Evolutionary conservation across 2,329 filamentous ascomycete species (phyloP).

Genomic region (Colletotrichum sp.): DNA sequence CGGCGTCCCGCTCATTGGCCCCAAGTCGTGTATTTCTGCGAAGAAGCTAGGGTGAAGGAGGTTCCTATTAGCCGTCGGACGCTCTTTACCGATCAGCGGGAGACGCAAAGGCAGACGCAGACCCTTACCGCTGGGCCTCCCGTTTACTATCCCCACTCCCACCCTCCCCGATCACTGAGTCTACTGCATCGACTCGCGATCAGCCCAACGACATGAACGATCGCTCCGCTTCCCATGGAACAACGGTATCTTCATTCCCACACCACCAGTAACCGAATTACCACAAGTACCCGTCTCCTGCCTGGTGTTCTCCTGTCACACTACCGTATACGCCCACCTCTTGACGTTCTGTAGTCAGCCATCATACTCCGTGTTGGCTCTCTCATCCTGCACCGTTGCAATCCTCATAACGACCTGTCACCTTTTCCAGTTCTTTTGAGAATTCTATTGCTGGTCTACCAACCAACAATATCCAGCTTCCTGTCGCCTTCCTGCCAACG

Average conservation of each 20-base stretch:
- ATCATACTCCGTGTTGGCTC: neutral
- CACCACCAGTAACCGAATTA: neutral
- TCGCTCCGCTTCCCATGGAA: constrained; percentile 4
- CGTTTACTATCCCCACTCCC: constrained; percentile 2
- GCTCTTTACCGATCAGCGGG: neutral
- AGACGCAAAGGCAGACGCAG: neutral
- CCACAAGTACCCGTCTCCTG: neutral
- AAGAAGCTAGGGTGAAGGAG: neutral
- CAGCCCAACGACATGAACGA: constrained; percentile 14
- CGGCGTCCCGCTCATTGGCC: neutral
- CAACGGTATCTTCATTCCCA: constrained; percentile 4
- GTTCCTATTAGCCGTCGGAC: neutral
- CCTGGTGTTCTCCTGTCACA: neutral
- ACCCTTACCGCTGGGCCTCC: neutral
- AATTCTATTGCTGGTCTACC: neutral
- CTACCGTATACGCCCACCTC: fast-evolving
- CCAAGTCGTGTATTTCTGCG: neutral
- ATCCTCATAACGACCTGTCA: constrained; percentile 3
- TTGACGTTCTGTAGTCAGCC: neutral
- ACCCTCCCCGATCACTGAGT: constrained; percentile 15
- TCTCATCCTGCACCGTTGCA: neutral
- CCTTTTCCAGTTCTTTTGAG: neutral
- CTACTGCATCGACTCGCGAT: constrained; percentile 13
- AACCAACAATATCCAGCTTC: neutral
- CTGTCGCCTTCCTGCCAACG: neutral